Conservation (phyloP, 2,329 filamentous ascomycete species). For the Stachybotrys chlorohalonatus region DNA sequence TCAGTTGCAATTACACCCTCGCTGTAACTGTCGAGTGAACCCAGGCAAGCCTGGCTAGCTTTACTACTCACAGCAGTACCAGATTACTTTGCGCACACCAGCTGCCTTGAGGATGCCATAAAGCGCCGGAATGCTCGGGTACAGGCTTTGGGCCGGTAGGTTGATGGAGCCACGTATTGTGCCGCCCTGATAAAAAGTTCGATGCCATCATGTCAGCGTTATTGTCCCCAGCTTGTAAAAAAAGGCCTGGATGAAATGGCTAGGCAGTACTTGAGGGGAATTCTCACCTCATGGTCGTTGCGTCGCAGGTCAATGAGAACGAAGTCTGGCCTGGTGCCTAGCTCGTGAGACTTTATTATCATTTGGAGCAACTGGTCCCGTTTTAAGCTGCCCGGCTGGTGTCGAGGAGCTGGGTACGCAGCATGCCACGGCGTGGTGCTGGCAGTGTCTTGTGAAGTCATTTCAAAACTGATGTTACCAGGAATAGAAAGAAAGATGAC, state of each 20-base stretch:
- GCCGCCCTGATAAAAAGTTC: conserved; percentile 34
- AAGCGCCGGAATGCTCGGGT: conserved; percentile 29
- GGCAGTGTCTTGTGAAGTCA: background rate
- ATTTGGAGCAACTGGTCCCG: conserved; percentile 16
- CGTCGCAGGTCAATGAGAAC: conserved; percentile 35
- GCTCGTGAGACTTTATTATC: background rate
- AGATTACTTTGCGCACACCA: conserved; percentile 30
- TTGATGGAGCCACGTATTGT: conserved; percentile 46
- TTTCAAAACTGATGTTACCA: background rate
- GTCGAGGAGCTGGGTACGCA: conserved; percentile 25
- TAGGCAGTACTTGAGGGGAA: background rate
- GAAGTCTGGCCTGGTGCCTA: conserved; percentile 12
- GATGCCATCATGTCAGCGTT: background rate
- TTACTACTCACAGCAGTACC: conserved; percentile 34
- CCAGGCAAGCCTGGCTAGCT: background rate
- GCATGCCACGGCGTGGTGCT: conserved; percentile 25
- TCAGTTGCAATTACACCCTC: too few relatives aligned
- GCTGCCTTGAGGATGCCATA: conserved; percentile 33
- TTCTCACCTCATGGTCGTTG: conserved; percentile 29
- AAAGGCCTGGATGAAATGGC: background rate
- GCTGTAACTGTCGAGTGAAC: background rate
- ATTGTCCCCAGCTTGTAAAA: background rate
- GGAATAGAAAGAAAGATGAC: background rate
- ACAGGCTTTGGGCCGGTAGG: conserved; percentile 37
- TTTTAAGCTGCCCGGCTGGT: conserved; percentile 14